Conservation (phyloP, 148 eudicot species). For the Salicornia ramosissima region DNA sequence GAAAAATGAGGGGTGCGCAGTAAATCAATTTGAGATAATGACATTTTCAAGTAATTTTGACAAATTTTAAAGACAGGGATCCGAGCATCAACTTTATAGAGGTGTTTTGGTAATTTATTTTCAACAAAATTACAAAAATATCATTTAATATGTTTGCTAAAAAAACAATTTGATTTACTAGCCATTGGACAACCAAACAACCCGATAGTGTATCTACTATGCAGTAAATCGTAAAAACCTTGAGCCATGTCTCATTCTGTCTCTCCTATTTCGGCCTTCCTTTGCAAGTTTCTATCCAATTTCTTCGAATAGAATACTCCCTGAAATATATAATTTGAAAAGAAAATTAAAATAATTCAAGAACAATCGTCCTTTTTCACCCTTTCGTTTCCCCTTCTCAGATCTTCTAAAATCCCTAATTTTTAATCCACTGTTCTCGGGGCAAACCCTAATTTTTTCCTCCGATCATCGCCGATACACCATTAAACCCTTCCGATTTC, state of each 20-base stretch:
- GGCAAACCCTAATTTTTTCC: conserved; percentile 10
- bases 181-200: too few relatives aligned
- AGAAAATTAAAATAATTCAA: background rate
- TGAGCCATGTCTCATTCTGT: background rate
- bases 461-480: conserved; percentile 24
- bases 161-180: too few relatives aligned
- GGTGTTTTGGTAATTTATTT: too few relatives aligned
- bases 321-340: background rate
- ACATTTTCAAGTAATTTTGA: too few relatives aligned
- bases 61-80: too few relatives aligned
- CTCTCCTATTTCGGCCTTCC: background rate
- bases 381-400: conserved; percentile 15
- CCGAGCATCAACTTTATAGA: too few relatives aligned
- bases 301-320: background rate
- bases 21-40: too few relatives aligned
- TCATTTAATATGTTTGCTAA: too few relatives aligned
- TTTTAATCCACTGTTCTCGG: conserved; percentile 3
- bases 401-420: conserved; percentile 26
- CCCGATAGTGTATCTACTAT: too few relatives aligned
- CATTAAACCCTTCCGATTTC: background rate
- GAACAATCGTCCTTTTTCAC: background rate
- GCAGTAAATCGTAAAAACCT: background rate
- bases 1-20: too few relatives aligned
- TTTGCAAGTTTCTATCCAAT: conserved; percentile 4
- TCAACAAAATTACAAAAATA: too few relatives aligned